Percentiles rank a stretch among this genome's conserved stretches.
These are phyloP conservation scores for Eucalyptus sp. DNA, from an alignment of 345 rosid species.

Conservation along the genomic window DNA sequence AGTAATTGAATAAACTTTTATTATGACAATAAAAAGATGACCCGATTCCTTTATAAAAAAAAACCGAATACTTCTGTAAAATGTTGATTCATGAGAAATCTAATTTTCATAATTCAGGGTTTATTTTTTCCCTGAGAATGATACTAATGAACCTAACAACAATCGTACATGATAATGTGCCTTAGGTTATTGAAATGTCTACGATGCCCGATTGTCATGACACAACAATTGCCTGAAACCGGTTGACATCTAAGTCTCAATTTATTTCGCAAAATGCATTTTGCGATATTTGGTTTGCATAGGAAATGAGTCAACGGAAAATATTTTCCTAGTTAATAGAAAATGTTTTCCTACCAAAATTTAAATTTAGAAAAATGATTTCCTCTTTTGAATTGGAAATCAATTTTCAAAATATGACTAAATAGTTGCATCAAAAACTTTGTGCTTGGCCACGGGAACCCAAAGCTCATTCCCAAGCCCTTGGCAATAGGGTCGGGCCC, in stretches of 20 bases:
- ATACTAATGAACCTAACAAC: background rate
- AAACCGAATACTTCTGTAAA: background rate
- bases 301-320: background rate
- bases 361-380: too few species aligned
- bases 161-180: background rate
- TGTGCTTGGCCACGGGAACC: background rate
- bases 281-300: accelerated
- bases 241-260: background rate
- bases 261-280: too few species aligned
- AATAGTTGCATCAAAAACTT: too few species aligned
- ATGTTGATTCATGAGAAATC: background rate
- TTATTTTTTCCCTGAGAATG: accelerated
- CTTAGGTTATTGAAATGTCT: background rate
- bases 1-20: background rate
- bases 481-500: accelerated
- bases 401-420: too few species aligned
- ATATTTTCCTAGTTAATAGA: background rate
- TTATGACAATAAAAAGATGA: background rate
- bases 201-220: background rate
- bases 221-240: background rate
- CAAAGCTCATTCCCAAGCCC: background rate
- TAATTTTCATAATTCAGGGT: background rate
- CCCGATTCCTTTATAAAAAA: background rate
- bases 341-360: background rate
- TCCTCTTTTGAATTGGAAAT: too few species aligned